A percentile compares a stretch with the other conserved stretches of the same genome.
Evolutionary conservation across 441 rosid species (phyloP).

Genomic region (Geranium incanum): DNA sequence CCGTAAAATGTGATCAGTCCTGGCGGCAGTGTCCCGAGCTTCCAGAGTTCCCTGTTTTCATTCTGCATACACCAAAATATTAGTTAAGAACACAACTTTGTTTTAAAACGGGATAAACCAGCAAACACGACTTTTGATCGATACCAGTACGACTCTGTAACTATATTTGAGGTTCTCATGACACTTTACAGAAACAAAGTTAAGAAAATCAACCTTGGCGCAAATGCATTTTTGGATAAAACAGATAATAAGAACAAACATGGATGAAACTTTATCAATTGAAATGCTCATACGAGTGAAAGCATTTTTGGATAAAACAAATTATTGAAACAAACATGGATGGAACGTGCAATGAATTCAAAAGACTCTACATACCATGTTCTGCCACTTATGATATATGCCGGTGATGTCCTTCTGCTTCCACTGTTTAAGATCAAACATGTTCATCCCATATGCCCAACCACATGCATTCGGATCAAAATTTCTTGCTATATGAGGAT

Average conservation of each 20-base stretch:
- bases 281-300: constrained; percentile 1
- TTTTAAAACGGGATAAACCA: neutral
- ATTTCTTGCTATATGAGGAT: constrained; percentile 76
- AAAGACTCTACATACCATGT: constrained; percentile 5
- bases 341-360: neutral
- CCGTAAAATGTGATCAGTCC: constrained; percentile 79
- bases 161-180: no score
- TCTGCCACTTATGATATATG: constrained; percentile 65
- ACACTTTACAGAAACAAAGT: no score
- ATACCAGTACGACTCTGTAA: no score
- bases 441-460: constrained; percentile 97
- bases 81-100: neutral
- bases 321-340: constrained; percentile 49
- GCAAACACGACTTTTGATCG: neutral
- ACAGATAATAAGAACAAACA: no score
- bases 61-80: constrained; percentile 38
- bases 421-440: constrained; percentile 86
- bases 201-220: no score
- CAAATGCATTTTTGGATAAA: no score
- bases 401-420: constrained; percentile 62
- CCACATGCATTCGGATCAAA: constrained; percentile 97
- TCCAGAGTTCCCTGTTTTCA: constrained; percentile 59
- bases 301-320: neutral
- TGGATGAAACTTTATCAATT: neutral
- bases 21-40: constrained; percentile 62